Base-by-base conservation (phyloP, 805 yeast species). In the Candida cerambycidarum region DNA sequence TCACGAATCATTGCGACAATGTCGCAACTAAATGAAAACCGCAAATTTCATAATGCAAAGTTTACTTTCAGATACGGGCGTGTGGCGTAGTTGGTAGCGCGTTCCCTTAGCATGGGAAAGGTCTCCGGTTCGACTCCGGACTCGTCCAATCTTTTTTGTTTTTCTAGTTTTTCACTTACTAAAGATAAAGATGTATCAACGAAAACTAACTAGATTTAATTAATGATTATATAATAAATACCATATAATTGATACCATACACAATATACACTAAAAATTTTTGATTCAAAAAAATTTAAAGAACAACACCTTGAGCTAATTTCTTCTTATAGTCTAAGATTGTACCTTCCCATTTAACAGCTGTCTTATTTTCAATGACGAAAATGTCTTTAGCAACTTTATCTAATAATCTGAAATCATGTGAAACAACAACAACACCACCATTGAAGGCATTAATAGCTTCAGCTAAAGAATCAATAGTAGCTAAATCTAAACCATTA, bases 381-480 rank as follows among this genome's bases (percentile, higher is more conserved):
- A 76, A 92, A 65, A 93, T 93, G 62, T 93, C 98, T 75, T 92
- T 87, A 43, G 99, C 99, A 63, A 93, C 88, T 75, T 89, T 90
- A 69, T 92, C 97, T 67, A 93, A 79, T 60, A 93, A 79, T 74
- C 98, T 85, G 92, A 93, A 93, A 75, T 93, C 99, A 80, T 93
- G 99, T 49, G 97, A 89, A 53, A 93, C 99, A 46, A 93, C 96
- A 54, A 89, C 95, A 42, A 92, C 97, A 79, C 99, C 99, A 73
- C 99, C 99, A 63, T 83, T 86, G 78, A 87, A 93, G 24, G 80
- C 85, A 54, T 89, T 83, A 65, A 93, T 92, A 52, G 99, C 99
- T 44, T 85, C 95, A 41, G 97, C 99, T 59, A 93, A 77, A 33
- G 99, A 93, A 71, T 93, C 99, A 63, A 93, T 93, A 40, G 99